These are phyloP conservation scores for Ceratobasidium sp. DNA, from an alignment of 1,284 basidiomycete genomes.

Conservation along the genomic window DNA sequence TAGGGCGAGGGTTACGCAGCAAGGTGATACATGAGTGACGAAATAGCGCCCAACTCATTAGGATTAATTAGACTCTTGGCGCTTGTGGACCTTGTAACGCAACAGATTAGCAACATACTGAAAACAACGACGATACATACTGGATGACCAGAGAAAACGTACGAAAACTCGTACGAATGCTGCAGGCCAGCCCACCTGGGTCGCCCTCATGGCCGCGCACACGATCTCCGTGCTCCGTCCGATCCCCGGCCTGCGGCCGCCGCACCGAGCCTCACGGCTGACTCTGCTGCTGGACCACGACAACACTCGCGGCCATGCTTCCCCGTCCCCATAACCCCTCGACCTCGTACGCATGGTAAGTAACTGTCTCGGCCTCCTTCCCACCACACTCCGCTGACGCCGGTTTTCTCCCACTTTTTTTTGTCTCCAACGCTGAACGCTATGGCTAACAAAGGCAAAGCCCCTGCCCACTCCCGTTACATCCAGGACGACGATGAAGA, in stretches of 20 bases:
- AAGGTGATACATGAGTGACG: no score
- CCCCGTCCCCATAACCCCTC: not conserved
- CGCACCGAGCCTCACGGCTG: not conserved
- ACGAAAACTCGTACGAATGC: not conserved
- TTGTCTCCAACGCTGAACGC: not conserved
- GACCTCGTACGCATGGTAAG: constrained; percentile 2
- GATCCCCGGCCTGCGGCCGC: not conserved
- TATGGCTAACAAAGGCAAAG: not conserved
- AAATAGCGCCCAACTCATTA: not conserved
- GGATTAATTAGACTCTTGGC: not conserved
- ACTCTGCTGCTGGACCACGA: not conserved
- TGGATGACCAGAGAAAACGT: not conserved
- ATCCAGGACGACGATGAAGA: not conserved
- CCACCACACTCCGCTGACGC: not conserved
- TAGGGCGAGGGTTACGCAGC: no score
- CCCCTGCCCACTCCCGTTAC: not conserved
- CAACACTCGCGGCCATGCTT: not conserved
- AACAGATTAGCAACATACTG: not conserved
- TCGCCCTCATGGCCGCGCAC: not conserved
- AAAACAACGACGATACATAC: constrained; percentile 10
- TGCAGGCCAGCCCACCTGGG: no score
- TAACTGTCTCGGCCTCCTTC: not conserved
- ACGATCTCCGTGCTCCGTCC: not conserved
- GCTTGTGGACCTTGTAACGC: constrained; percentile 5
- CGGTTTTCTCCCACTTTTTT: not conserved